Conservation (phyloP, 1,139 yeast genomes). For the Pneumocystis murina region DNA sequence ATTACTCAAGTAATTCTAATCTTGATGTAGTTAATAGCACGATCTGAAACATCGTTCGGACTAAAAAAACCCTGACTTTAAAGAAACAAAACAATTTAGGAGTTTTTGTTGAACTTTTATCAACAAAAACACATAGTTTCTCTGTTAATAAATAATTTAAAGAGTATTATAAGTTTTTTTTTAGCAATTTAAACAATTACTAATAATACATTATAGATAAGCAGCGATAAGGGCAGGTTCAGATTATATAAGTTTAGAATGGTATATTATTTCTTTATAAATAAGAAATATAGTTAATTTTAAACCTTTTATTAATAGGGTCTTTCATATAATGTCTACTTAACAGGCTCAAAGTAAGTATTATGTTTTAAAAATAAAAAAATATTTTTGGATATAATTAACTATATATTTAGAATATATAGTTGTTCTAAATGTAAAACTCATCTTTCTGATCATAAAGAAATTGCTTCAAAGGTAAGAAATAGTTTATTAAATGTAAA, state of each 20-base stretch:
- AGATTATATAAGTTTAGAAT: not conserved
- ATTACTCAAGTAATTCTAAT: not conserved
- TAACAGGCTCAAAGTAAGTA: slow-evolving; percentile 13
- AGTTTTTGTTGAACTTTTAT: not conserved
- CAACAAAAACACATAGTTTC: not conserved
- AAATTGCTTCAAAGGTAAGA: slow-evolving; percentile 26
- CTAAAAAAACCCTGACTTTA: not conserved
- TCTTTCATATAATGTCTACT: slow-evolving; percentile 23
- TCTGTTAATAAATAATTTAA: no score
- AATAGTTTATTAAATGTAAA: not conserved
- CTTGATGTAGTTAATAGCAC: not conserved
- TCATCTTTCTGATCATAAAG: slow-evolving; percentile 25
- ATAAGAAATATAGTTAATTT: slow-evolving; percentile 14
- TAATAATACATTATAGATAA: not conserved
- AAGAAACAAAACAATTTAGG: not conserved
- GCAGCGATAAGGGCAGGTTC: not conserved
- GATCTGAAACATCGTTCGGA: not conserved
- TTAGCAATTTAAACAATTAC: not conserved
- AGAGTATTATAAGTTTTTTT: not conserved
- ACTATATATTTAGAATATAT: slow-evolving; percentile 19
- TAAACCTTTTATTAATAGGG: slow-evolving; percentile 28
- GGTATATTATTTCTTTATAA: not conserved
- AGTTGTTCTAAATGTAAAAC: slow-evolving; percentile 28
- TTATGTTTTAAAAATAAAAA: not conserved
- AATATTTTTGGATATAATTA: not conserved